phyloP scores from a whole-genome alignment of 495 filamentous ascomycete genomes.

The Penicillium waksmanii region DNA sequence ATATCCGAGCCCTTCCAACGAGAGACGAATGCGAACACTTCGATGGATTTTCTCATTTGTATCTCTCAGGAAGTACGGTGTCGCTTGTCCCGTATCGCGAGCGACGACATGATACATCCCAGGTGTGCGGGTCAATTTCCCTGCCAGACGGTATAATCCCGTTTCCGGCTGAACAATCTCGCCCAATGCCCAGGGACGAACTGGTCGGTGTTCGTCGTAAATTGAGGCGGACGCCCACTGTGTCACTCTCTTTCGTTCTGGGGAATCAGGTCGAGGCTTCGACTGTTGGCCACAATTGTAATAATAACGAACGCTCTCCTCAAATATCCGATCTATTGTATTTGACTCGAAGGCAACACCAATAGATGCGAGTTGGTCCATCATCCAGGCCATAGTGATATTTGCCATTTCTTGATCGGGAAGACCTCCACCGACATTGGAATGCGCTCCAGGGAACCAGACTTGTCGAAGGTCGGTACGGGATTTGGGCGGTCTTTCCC shows the following conservation, averaged over 20 bases:
- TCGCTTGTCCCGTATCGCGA: conserved; percentile 47
- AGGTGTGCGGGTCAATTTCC: conserved; percentile 57
- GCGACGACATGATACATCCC: conserved; percentile 60
- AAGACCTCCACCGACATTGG: conserved; percentile 66
- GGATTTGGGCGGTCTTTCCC: conserved; percentile 53
- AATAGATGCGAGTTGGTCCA: conserved; percentile 65
- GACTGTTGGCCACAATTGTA: conserved; percentile 28
- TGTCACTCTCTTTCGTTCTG: conserved; percentile 21
- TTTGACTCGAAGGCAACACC: conserved; percentile 60
- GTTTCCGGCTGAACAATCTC: conserved; percentile 51
- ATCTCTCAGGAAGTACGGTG: conserved; percentile 49
- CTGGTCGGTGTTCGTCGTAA: conserved; percentile 49
- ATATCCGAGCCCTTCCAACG: conserved; percentile 57
- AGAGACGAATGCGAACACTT: conserved; percentile 59
- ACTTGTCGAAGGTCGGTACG: conserved; percentile 64
- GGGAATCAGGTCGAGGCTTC: conserved; percentile 6
- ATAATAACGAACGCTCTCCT: conserved; percentile 50
- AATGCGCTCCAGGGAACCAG: conserved; percentile 74
- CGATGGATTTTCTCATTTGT: conserved; percentile 71
- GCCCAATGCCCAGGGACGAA: conserved; percentile 63
- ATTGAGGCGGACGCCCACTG: conserved; percentile 50
- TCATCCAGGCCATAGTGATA: conserved; percentile 73
- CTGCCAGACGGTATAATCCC: conserved; percentile 55
- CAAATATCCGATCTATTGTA: conserved; percentile 53
- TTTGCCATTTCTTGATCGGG: conserved; percentile 64